These are phyloP conservation scores for Apiotrichum siamense DNA, from an alignment of 1,284 basidiomycete species.

Conservation along the genomic window DNA sequence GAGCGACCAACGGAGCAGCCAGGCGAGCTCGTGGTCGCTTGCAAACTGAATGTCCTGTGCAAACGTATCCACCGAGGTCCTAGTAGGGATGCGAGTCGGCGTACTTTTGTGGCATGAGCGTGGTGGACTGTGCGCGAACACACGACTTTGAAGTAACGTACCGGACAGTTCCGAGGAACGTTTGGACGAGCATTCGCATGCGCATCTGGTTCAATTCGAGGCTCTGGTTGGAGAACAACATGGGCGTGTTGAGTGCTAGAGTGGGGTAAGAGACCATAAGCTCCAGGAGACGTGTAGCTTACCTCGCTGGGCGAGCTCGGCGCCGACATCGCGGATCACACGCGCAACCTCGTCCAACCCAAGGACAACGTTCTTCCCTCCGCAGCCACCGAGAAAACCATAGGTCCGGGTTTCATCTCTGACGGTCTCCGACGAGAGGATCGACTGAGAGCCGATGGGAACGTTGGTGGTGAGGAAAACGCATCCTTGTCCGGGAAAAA, in stretches of 20 bases:
- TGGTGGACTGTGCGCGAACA: background rate
- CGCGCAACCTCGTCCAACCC: slow-evolving; percentile 65
- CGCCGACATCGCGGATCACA: slow-evolving; percentile 63
- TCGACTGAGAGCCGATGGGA: slow-evolving; percentile 20
- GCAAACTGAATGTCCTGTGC: slow-evolving; percentile 72
- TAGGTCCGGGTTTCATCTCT: slow-evolving; percentile 28
- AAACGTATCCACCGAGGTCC: slow-evolving; percentile 50
- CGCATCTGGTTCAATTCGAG: slow-evolving; percentile 69
- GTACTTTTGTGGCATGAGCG: slow-evolving; percentile 45
- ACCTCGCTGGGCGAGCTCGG: slow-evolving; percentile 63
- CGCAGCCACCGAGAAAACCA: slow-evolving; percentile 32
- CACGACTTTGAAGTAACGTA: slow-evolving; percentile 13
- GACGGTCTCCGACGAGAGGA: slow-evolving; percentile 28
- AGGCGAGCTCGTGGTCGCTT: slow-evolving; percentile 74
- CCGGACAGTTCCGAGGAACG: slow-evolving; percentile 56
- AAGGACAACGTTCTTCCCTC: slow-evolving; percentile 50
- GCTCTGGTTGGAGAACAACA: slow-evolving; percentile 79
- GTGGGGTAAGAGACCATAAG: background rate
- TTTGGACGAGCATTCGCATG: slow-evolving; percentile 65
- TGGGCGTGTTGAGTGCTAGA: slow-evolving; percentile 70
- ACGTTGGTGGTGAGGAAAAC: slow-evolving; percentile 30
- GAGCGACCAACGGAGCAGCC: slow-evolving; percentile 79
- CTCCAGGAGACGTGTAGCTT: slow-evolving; percentile 6
- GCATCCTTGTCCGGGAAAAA: slow-evolving; percentile 29
- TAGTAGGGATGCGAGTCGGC: slow-evolving; percentile 48